These are phyloP conservation scores for Schwanniomyces polymorphus DNA, from an alignment of 805 yeast genomes.

Conservation along the genomic window DNA sequence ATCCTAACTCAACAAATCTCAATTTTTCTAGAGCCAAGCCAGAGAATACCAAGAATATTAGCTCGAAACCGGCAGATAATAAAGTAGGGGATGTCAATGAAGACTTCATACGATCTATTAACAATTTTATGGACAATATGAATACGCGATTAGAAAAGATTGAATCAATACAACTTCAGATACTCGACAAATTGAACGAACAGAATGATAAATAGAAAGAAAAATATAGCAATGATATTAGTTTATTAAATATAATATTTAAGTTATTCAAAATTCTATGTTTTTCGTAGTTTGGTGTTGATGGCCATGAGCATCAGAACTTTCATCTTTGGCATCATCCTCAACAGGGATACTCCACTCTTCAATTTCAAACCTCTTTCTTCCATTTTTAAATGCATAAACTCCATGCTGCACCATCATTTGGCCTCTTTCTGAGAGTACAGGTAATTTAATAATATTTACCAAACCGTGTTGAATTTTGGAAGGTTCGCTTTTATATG, in stretches of 20 bases:
- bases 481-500: conserved; percentile 69
- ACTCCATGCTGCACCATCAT: conserved; percentile 78
- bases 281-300: conserved; percentile 28
- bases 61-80: background rate
- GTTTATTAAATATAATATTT: background rate
- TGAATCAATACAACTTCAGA: conserved; percentile 10
- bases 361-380: conserved; percentile 80
- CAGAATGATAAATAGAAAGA: background rate
- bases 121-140: conserved; percentile 1
- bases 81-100: background rate
- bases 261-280: conserved; percentile 27
- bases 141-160: conserved; percentile 18
- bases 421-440: conserved; percentile 70
- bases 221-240: background rate
- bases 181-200: conserved; percentile 1
- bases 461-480: conserved; percentile 85
- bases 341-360: conserved; percentile 98
- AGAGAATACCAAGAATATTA: background rate
- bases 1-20: conserved; percentile 3
- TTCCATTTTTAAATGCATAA: conserved; percentile 82
- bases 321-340: conserved; percentile 44
- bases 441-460: conserved; percentile 71
- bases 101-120: background rate
- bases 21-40: conserved; percentile 1
- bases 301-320: conserved; percentile 2